Conservation (phyloP, 352 stramenopile genomes). For the Pythium biforme region DNA sequence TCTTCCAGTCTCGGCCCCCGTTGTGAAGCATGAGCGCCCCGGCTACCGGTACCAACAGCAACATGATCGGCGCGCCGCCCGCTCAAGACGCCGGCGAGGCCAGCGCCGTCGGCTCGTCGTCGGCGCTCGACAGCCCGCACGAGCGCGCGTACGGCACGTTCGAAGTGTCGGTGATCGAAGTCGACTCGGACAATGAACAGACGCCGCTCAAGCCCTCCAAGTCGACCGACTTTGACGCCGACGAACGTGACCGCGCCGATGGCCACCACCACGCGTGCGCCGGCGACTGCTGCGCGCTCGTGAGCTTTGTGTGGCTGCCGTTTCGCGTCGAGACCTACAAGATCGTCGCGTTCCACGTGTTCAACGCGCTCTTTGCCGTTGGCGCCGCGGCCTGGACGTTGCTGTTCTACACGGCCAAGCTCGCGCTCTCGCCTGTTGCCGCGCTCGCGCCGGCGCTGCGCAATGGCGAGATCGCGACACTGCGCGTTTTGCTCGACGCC, state of each 20-base stretch:
- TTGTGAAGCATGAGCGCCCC: neutral
- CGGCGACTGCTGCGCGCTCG: conserved; percentile 49
- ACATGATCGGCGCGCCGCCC: neutral
- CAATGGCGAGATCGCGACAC: conserved; percentile 29
- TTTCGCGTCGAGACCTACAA: conserved; percentile 60
- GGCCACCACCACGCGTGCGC: conserved; percentile 22
- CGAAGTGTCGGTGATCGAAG: conserved; percentile 63
- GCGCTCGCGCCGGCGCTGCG: conserved; percentile 18
- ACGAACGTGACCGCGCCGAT: too few species aligned
- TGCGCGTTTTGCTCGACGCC: conserved; percentile 36
- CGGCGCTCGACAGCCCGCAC: conserved; percentile 27
- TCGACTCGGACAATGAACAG: conserved; percentile 40
- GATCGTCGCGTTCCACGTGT: conserved; percentile 51
- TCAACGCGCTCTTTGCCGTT: conserved; percentile 48
- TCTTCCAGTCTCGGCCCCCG: neutral
- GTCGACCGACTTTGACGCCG: conserved; percentile 14
- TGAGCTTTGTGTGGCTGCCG: conserved; percentile 48
- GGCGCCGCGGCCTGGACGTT: conserved; percentile 31
- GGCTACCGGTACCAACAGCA: neutral
- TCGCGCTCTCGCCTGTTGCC: conserved; percentile 12
- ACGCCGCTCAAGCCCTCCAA: conserved; percentile 12
- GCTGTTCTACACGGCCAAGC: conserved; percentile 29
- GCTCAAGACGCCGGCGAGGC: conserved; percentile 5
- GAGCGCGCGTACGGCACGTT: conserved; percentile 70
- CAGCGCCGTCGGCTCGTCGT: conserved; percentile 15